phyloP scores from a whole-genome alignment of 2,329 filamentous ascomycete species.

The Tolypocladium nubicola region DNA sequence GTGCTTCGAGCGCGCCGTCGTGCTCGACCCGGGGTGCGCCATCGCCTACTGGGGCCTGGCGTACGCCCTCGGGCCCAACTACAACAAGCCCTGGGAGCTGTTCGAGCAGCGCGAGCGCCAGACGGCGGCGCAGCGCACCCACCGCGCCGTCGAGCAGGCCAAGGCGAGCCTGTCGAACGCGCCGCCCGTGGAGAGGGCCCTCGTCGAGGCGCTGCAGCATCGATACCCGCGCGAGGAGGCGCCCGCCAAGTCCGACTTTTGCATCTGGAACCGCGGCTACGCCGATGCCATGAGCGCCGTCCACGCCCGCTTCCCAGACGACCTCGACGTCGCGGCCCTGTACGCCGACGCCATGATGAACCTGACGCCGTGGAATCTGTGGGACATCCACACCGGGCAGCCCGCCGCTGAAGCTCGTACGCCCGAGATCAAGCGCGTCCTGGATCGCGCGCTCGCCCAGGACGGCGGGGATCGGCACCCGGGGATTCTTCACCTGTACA shows the following conservation, averaged over 20 bases:
- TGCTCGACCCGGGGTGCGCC: constrained; percentile 40
- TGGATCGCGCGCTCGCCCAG: constrained; percentile 37
- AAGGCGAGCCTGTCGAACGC: constrained; percentile 6
- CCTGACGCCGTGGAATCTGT: constrained; percentile 34
- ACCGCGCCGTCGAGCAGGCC: constrained; percentile 18
- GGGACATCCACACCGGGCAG: constrained; percentile 25
- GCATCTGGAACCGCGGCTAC: constrained; percentile 23
- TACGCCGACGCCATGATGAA: constrained; percentile 37
- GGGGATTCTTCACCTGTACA: constrained; percentile 64
- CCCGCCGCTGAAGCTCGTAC: constrained; percentile 20
- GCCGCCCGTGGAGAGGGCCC: constrained; percentile 41
- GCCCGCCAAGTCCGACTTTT: constrained; percentile 34
- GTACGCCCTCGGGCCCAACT: constrained; percentile 64
- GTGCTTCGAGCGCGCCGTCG: constrained; percentile 53
- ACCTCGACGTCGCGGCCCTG: constrained; percentile 25
- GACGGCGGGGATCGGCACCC: constrained; percentile 41
- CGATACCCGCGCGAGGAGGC: constrained; percentile 46
- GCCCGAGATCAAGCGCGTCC: constrained; percentile 19
- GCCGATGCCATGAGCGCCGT: constrained; percentile 29
- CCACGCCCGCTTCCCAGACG: constrained; percentile 23
- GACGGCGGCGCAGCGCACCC: constrained; percentile 28
- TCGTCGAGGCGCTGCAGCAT: constrained; percentile 50
- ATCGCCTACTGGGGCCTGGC: constrained; percentile 64
- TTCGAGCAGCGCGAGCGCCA: constrained; percentile 54
- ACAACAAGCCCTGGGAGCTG: constrained; percentile 65